phyloP scores from a whole-genome alignment of 2,329 filamentous ascomycete genomes.

The Verticillium dahliae region DNA sequence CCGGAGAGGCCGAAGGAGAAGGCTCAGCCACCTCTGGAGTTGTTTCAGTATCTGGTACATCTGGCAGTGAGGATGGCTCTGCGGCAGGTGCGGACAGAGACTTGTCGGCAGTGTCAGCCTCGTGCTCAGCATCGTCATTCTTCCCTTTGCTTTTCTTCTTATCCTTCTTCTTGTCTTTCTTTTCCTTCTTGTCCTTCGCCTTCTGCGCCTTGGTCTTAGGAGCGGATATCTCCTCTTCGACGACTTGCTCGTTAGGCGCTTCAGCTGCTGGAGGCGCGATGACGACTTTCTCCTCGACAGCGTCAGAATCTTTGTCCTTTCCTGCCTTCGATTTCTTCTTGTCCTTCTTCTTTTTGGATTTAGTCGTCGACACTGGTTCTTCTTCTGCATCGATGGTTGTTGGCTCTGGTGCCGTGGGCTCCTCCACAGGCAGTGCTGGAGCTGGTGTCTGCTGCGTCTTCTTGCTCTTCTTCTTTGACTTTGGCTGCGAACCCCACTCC shows the following conservation, averaged over 20 bases:
- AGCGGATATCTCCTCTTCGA: not conserved
- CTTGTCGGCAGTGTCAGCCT: slow-evolving; percentile 1
- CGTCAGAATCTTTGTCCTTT: slow-evolving; percentile 1
- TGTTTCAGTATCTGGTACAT: not conserved
- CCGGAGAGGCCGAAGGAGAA: not conserved
- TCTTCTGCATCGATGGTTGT: slow-evolving; percentile 4
- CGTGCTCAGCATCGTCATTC: slow-evolving; percentile 2
- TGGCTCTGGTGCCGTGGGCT: not conserved
- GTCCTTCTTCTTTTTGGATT: slow-evolving; percentile 9
- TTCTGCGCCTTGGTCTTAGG: not conserved
- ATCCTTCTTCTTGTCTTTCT: slow-evolving; percentile 9
- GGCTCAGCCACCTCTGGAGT: not conserved
- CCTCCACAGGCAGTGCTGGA: not conserved
- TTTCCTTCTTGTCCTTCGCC: not conserved
- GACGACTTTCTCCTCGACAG: not conserved
- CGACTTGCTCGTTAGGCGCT: not conserved
- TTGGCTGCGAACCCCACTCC: slow-evolving; percentile 2
- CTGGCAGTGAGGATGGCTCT: not conserved
- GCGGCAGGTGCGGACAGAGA: not conserved
- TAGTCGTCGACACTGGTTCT: slow-evolving; percentile 5
- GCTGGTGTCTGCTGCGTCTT: slow-evolving; percentile 3
- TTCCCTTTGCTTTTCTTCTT: slow-evolving; percentile 6
- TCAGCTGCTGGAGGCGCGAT: not conserved
- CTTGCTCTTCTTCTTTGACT: slow-evolving; percentile 14
- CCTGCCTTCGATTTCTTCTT: slow-evolving; percentile 10